phyloP scores from a whole-genome alignment of 2,329 filamentous ascomycete genomes.

The Diplodia mutila region DNA sequence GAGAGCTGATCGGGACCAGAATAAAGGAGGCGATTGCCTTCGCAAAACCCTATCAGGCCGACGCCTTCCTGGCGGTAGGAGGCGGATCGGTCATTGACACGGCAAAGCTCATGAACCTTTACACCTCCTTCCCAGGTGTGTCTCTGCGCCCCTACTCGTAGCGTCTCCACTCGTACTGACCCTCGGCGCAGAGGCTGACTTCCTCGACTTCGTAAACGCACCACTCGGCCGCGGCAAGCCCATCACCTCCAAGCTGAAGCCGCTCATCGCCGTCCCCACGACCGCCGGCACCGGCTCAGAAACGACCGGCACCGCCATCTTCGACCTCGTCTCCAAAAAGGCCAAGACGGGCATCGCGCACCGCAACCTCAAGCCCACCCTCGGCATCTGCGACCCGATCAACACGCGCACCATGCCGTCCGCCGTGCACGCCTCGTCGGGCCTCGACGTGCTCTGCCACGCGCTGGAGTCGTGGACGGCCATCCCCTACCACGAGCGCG shows the following conservation, averaged over 20 bases:
- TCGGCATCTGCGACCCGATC: conserved; percentile 83
- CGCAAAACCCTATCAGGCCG: conserved; percentile 76
- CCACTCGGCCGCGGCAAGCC: conserved; percentile 84
- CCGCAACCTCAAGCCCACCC: conserved; percentile 89
- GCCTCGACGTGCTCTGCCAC: conserved; percentile 94
- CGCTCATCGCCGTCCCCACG: conserved; percentile 81
- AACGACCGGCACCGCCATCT: conserved; percentile 97
- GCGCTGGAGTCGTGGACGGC: conserved; percentile 96
- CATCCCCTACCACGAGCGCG: conserved; percentile 88
- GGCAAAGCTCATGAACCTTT: conserved; percentile 97
- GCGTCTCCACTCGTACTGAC: conserved; percentile 11
- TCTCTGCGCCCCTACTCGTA: neutral
- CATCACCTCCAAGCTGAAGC: conserved; percentile 70
- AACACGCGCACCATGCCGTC: conserved; percentile 97
- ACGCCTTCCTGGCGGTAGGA: conserved; percentile 90
- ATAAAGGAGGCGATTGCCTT: conserved; percentile 89
- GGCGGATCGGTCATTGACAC: conserved; percentile 97
- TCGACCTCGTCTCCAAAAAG: conserved; percentile 85
- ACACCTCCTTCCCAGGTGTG: conserved; percentile 73
- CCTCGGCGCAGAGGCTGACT: conserved; percentile 69
- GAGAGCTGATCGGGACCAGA: conserved; percentile 48
- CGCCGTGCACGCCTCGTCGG: conserved; percentile 88
- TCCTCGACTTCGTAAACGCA: conserved; percentile 97
- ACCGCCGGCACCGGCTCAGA: conserved; percentile 89
- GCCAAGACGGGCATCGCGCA: conserved; percentile 97